phyloP scores from a whole-genome alignment of 1,284 basidiomycete genomes.

The Coniferiporia sulphurascens region DNA sequence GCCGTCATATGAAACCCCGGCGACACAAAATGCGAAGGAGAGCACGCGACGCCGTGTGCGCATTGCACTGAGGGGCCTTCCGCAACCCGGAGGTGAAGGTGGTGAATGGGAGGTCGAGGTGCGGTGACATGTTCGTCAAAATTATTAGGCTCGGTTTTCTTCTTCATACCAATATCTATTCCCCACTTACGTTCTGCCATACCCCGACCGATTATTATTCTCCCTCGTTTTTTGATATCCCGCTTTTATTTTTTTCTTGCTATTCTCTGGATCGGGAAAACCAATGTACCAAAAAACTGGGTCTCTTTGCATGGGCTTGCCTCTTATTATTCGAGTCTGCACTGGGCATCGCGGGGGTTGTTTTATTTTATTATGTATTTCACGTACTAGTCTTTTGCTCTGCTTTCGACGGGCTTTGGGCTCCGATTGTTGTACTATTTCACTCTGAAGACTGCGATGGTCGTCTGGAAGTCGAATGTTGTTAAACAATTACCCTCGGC shows the following conservation, averaged over 20 bases:
- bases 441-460: neutral
- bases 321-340: too few species aligned
- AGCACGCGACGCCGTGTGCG: conserved; percentile 41
- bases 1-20: neutral
- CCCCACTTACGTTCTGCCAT: neutral
- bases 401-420: neutral
- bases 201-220: neutral
- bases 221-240: neutral
- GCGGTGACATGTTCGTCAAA: neutral
- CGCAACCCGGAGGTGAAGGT: conserved; percentile 53
- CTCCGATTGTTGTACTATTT: neutral
- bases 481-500: neutral
- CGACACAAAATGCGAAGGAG: neutral
- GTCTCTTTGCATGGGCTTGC: neutral
- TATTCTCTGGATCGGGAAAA: neutral
- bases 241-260: neutral
- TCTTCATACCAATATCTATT: neutral
- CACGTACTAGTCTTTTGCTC: neutral
- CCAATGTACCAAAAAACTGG: neutral
- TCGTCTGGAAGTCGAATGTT: neutral
- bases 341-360: too few species aligned
- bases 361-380: neutral
- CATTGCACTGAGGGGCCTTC: conserved; percentile 60
- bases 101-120: conserved; percentile 72
- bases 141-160: neutral